Evolutionary conservation across 2,329 filamentous ascomycete genomes (phyloP), one percentile per base, ranked within the genome.

Genomic region (Trichoderma sp.): DNA sequence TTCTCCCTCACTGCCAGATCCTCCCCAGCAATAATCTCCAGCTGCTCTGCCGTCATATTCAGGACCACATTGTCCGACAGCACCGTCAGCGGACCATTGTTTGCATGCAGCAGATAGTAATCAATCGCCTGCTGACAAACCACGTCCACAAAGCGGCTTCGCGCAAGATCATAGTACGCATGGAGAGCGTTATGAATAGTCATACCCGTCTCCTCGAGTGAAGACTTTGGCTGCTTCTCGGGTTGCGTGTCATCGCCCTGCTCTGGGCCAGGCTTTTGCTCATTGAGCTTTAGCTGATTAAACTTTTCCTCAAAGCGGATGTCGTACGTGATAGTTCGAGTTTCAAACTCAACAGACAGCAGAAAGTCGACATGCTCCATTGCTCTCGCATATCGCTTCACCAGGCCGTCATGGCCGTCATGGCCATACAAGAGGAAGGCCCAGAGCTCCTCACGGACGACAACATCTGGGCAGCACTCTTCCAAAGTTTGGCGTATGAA

Each of bases 141-240:
- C 3, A 85, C 88, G 78, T 94, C 92, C 2, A 92, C 87, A 75
- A 94, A 93, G 0, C 91, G 87, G 79, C 89, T 89, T 14, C 85
- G 85, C 0, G 91, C 86, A 1, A 93, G 88, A 31, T 89, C 86
- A 83, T 94, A 93, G 81, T 92, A 94, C 2, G 88, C 85, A 33
- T 85, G 81, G 0, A 94, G n/a, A n/a, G n/a, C n/a, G n/a, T n/a
- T n/a, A n/a, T n/a, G n/a, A n/a, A n/a, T n/a, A n/a, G n/a, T n/a
- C n/a, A n/a, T n/a, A n/a, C n/a, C n/a, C n/a, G n/a, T n/a, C 56
- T 86, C 81, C 5, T 86, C 79, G n/a, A 76, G 27, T 16, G 75
- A 74, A 12, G 69, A 31, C 50, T 18, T 33, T 14, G 63, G 29
- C 3, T 27, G n/a, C 27, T 66, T 29, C 11, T 16, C 29, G 0